Evolutionary conservation across 75 land plant genomes (phyloP), one percentile per base, ranked within the genome.

Genomic region (Pinus tabuliformis): DNA sequence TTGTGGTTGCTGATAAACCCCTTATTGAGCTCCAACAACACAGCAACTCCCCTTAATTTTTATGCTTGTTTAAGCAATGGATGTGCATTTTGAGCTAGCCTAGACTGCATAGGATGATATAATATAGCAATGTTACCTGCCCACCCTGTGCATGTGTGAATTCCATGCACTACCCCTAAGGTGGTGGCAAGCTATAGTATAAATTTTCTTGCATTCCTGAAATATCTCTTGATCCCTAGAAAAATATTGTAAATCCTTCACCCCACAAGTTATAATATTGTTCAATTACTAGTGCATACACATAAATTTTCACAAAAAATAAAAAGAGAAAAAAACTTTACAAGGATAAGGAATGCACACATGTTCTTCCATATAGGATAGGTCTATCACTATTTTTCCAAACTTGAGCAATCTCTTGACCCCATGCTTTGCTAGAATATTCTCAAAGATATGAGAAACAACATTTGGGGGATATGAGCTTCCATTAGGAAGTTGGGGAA

Each of bases 11-110:
- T 91, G 95, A 82, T 91, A 94, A 45, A 84, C 86, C 74, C 87
- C 90, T 28, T 74, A 80, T 39, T 88, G 85, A 17, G 90, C 82
- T 15, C 83, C 87, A 54, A 68, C 90, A 82, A 88, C 94, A 28
- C 93, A 76, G 78, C 86, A 66, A 88, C 87, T 33, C 84, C 86
- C 24, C 87, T 84, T 74, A 93, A 73, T 20, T 93, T 79, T 73
- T 95, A 95, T 18, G 93, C 82, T 70, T 92, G 98, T 70, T 95
- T 92, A 21, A 93, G 83, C 76, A 93, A 76, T 30, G 95, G 93
- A 68, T 95, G 98, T 8, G 87, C 85, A 36, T 81, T 77, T n/a
- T 85, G 87, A 28, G 90, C 84, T 12, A 89, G 74, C 49, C 85
- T 81, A 5, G 90, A 73, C 72, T 88, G 92, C 14, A 83, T 74